phyloP scores from a whole-genome alignment of 1,284 basidiomycete species.

The Puccinia horiana region DNA sequence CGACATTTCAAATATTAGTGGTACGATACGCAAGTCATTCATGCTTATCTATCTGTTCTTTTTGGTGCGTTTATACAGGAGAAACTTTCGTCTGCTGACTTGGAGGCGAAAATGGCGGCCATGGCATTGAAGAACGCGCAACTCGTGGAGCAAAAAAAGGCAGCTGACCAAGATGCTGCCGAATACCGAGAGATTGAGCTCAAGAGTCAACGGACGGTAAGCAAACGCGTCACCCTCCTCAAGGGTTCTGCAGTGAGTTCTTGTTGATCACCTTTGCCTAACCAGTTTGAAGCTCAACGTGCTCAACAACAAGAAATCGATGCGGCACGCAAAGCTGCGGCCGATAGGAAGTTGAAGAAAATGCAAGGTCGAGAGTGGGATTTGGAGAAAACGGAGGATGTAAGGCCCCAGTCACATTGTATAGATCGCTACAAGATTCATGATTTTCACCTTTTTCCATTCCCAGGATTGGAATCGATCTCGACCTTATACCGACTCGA shows the following conservation, averaged over 20 bases:
- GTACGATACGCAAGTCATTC: background rate
- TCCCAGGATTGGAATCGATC: slow-evolving; percentile 45
- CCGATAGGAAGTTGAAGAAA: slow-evolving; percentile 51
- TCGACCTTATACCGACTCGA: slow-evolving; percentile 44
- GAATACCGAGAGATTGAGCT: slow-evolving; percentile 33
- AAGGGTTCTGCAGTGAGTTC: background rate
- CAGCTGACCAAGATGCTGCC: slow-evolving; percentile 42
- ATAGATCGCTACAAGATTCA: background rate
- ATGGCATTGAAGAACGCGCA: slow-evolving; percentile 53
- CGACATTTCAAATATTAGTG: background rate
- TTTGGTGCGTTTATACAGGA: slow-evolving; percentile 36
- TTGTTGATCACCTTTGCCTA: background rate
- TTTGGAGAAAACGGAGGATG: slow-evolving; percentile 50
- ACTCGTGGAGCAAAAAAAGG: slow-evolving; percentile 38
- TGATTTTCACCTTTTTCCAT: background rate
- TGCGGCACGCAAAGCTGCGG: slow-evolving; percentile 51
- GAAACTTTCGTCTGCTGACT: slow-evolving; percentile 51
- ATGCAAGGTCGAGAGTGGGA: slow-evolving; percentile 53
- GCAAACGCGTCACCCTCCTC: background rate
- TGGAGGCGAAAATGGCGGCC: slow-evolving; percentile 52
- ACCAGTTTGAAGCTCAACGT: slow-evolving; percentile 43
- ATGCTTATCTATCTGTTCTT: background rate
- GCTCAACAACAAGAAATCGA: slow-evolving; percentile 52
- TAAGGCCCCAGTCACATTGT: background rate
- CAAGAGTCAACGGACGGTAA: slow-evolving; percentile 34